These are phyloP conservation scores for Phytomonas sp. DNA, from an alignment of 208 protist species.

Conservation along the genomic window DNA sequence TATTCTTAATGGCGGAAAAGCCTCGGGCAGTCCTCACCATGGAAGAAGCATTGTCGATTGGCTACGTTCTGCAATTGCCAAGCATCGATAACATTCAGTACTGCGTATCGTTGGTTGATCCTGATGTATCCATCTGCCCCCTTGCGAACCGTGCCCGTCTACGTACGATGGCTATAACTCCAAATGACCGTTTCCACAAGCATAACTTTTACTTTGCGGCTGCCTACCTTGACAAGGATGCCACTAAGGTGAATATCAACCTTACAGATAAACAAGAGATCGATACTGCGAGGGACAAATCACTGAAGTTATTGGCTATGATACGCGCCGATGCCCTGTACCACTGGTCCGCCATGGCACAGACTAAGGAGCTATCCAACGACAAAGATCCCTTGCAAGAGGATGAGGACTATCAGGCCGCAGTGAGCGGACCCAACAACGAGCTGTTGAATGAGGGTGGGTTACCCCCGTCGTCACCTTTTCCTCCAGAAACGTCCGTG, in stretches of 20 bases:
- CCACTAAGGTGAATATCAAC: constrained; percentile 5
- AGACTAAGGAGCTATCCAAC: too few species aligned
- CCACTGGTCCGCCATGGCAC: constrained; percentile 12
- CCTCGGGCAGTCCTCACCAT: constrained; percentile 60
- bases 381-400: too few species aligned
- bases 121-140: constrained; percentile 68
- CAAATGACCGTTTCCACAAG: constrained; percentile 62
- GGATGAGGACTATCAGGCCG: too few species aligned
- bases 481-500: too few species aligned
- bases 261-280: constrained; percentile 27
- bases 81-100: constrained; percentile 60
- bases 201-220: constrained; percentile 79
- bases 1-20: constrained; percentile 53
- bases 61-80: constrained; percentile 74
- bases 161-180: constrained; percentile 58
- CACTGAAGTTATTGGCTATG: constrained; percentile 52
- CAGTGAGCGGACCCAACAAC: too few species aligned
- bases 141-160: constrained; percentile 55
- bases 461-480: too few species aligned
- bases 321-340: constrained; percentile 26
- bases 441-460: too few species aligned
- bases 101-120: constrained; percentile 71
- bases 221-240: constrained; percentile 30
- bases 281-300: constrained; percentile 19
- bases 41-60: constrained; percentile 58